phyloP scores from a whole-genome alignment of 306 rosid species.

The Heteromeles arbutifolia region DNA sequence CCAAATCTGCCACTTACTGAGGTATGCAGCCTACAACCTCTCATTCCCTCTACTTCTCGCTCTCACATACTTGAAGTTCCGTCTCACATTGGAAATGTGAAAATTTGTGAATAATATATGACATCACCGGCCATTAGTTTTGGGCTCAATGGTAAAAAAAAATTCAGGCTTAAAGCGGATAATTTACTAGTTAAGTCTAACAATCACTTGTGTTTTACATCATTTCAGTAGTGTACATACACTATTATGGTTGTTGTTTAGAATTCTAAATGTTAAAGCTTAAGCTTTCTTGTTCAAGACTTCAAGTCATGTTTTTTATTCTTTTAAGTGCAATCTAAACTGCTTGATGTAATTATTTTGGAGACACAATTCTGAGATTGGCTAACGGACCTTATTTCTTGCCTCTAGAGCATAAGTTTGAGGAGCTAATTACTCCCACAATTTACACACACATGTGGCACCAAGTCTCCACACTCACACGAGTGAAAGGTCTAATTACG shows the following conservation, averaged over 20 bases:
- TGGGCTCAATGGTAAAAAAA: not conserved
- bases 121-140: not conserved
- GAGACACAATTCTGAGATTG: not conserved
- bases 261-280: not conserved
- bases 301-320: not conserved
- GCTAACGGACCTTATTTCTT: not conserved
- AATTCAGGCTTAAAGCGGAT: not conserved
- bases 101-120: not conserved
- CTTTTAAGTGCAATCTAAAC: not conserved
- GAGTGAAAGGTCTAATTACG: not conserved
- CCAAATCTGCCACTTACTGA: conserved; percentile 44
- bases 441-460: not conserved
- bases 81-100: not conserved
- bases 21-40: conserved; percentile 30
- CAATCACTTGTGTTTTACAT: not conserved
- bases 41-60: not conserved
- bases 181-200: not conserved
- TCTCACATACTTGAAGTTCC: not conserved
- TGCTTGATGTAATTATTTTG: not conserved
- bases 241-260: not conserved
- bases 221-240: no score
- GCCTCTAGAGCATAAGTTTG: not conserved
- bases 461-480: not conserved
- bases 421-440: not conserved
- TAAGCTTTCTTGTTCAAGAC: not conserved